These are phyloP conservation scores for Aspergillus pseudoviridinutans DNA, from an alignment of 2,329 filamentous ascomycete species.

Conservation along the genomic window DNA sequence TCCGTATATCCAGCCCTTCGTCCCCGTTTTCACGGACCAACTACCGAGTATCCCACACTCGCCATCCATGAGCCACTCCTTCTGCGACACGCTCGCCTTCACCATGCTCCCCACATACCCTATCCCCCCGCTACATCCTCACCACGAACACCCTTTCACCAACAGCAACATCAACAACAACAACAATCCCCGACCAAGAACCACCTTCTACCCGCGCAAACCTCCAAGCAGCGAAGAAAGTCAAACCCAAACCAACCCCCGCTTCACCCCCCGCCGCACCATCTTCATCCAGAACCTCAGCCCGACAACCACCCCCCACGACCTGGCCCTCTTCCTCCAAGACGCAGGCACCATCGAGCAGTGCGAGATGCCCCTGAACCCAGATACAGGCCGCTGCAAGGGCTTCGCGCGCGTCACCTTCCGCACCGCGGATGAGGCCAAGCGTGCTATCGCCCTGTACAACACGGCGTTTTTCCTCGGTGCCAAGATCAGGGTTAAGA, in stretches of 20 bases:
- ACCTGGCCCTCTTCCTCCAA: constrained; percentile 27
- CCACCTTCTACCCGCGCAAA: constrained; percentile 4
- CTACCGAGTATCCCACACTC: constrained; percentile 25
- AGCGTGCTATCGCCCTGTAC: constrained; percentile 28
- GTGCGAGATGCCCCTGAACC: constrained; percentile 28
- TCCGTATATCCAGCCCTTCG: constrained; percentile 15
- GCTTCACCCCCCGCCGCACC: constrained; percentile 13
- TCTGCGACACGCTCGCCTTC: constrained; percentile 25
- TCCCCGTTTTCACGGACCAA: constrained; percentile 27
- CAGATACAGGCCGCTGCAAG: constrained; percentile 17
- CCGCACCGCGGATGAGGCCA: constrained; percentile 32
- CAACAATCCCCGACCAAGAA: background rate
- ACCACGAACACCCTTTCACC: background rate
- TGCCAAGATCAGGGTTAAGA: constrained; percentile 29
- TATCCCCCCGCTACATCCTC: constrained; percentile 14
- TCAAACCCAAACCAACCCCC: background rate
- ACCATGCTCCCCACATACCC: constrained; percentile 27
- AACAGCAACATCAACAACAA: constrained; percentile 3
- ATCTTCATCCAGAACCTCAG: constrained; percentile 29
- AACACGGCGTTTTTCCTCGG: constrained; percentile 34
- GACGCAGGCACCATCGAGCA: constrained; percentile 27
- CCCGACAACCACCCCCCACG: constrained; percentile 23
- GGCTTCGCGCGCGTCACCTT: constrained; percentile 30
- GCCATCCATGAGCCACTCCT: constrained; percentile 24
- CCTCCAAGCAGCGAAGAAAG: background rate